phyloP scores from a whole-genome alignment of 2,329 filamentous ascomycete species.

The Monilinia polystroma region DNA sequence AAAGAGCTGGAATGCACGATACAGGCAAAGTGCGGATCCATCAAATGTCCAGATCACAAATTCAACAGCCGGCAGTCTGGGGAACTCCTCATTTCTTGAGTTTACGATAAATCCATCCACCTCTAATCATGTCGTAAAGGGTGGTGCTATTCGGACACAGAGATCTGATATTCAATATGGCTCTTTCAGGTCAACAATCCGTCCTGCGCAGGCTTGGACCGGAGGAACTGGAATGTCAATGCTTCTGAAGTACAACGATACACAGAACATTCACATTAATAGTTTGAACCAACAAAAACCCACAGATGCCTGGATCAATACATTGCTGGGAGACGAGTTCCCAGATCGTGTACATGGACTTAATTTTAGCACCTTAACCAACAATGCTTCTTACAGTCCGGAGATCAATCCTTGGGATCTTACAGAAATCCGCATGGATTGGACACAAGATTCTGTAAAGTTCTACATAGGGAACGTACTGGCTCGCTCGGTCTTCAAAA shows the following conservation, averaged over 20 bases:
- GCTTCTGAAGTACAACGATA: slow-evolving; percentile 47
- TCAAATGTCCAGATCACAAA: slow-evolving; percentile 37
- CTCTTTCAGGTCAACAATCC: slow-evolving; percentile 47
- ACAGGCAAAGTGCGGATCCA: slow-evolving; percentile 44
- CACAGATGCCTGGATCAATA: slow-evolving; percentile 43
- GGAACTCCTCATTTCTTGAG: background rate
- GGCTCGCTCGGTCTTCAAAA: slow-evolving; percentile 39
- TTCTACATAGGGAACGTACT: slow-evolving; percentile 46
- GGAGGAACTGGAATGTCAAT: slow-evolving; percentile 48
- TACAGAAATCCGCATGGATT: slow-evolving; percentile 49
- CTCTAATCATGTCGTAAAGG: slow-evolving; percentile 41
- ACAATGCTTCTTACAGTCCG: slow-evolving; percentile 7
- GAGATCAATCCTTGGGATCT: slow-evolving; percentile 38
- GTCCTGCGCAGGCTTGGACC: slow-evolving; percentile 41
- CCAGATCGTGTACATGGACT: slow-evolving; percentile 41
- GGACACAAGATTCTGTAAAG: slow-evolving; percentile 45
- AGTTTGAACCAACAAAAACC: slow-evolving; percentile 47
- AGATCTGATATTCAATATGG: slow-evolving; percentile 50
- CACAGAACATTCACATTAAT: slow-evolving; percentile 46
- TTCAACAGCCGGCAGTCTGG: background rate
- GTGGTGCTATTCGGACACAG: slow-evolving; percentile 45
- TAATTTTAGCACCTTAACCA: slow-evolving; percentile 26
- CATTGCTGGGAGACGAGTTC: slow-evolving; percentile 44
- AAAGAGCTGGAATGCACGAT: slow-evolving; percentile 48
- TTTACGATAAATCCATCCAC: slow-evolving; percentile 24